Percentiles rank a stretch among this genome's conserved stretches.
These are phyloP conservation scores for Wallacemonas sp. DNA, from an alignment of 208 protist species.

Conservation along the genomic window DNA sequence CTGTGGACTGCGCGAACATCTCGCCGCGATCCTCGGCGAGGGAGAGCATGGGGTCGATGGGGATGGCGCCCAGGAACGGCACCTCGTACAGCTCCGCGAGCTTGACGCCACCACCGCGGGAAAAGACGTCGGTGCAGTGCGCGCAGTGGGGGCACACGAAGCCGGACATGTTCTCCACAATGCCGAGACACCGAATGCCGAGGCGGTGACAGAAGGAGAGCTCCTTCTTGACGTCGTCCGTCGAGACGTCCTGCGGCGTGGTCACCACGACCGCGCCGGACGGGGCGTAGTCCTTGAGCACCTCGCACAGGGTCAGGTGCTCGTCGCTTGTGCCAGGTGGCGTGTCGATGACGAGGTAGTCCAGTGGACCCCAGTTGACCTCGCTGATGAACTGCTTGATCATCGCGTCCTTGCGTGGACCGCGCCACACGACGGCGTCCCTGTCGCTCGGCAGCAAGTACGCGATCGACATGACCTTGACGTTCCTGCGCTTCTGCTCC, in stretches of 20 bases:
- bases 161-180: slow-evolving; percentile 95
- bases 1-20: slow-evolving; percentile 41
- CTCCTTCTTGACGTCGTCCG: slow-evolving; percentile 92
- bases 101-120: slow-evolving; percentile 72
- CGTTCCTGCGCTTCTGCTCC: slow-evolving; percentile 1
- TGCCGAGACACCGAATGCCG: slow-evolving; percentile 82
- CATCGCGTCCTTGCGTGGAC: slow-evolving; percentile 92
- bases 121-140: slow-evolving; percentile 90
- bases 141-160: slow-evolving; percentile 93
- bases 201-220: slow-evolving; percentile 90
- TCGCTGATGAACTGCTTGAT: slow-evolving; percentile 93
- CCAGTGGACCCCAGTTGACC: slow-evolving; percentile 87
- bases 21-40: slow-evolving; percentile 74
- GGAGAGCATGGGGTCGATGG: slow-evolving; percentile 77
- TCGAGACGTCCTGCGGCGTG: slow-evolving; percentile 89
- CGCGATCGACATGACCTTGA: slow-evolving; percentile 97
- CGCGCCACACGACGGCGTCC: slow-evolving; percentile 99
- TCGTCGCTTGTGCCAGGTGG: slow-evolving; percentile 93
- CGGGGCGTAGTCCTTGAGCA: slow-evolving; percentile 59
- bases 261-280: slow-evolving; percentile 89
- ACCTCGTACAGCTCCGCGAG: slow-evolving; percentile 83
- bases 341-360: slow-evolving; percentile 94
- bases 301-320: slow-evolving; percentile 88
- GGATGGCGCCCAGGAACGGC: slow-evolving; percentile 78
- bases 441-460: slow-evolving; percentile 95